phyloP scores from a whole-genome alignment of 1,284 basidiomycete species.

The Puccinia hordei region DNA sequence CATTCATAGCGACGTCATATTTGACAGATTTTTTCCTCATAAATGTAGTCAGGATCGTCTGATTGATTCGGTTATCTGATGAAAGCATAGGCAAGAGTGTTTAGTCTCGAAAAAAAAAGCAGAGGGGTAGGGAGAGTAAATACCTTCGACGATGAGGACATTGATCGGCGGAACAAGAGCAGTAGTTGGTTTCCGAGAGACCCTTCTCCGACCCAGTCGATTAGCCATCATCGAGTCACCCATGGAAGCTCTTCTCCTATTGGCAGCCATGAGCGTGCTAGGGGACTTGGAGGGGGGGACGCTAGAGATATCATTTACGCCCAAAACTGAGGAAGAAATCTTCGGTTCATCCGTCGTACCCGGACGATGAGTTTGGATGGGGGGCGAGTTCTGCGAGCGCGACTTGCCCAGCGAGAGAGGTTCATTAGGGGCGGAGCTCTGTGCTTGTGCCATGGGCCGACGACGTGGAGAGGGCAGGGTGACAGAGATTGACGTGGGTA shows the following conservation, averaged over 20 bases:
- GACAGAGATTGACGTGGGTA: conserved; percentile 34
- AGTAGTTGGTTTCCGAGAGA: conserved; percentile 33
- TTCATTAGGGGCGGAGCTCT: neutral
- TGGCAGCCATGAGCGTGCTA: neutral
- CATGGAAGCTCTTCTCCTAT: neutral
- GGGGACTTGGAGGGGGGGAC: neutral
- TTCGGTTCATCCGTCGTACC: neutral
- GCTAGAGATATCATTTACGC: neutral
- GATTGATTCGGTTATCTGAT: conserved; percentile 96
- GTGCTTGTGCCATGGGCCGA: neutral
- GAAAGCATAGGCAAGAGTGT: neutral
- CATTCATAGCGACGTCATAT: conserved; percentile 91
- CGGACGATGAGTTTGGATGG: neutral
- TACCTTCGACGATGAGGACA: conserved; percentile 92
- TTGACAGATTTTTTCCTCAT: conserved; percentile 96
- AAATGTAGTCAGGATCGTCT: conserved; percentile 91
- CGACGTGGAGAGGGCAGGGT: conserved; percentile 33
- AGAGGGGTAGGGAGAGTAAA: conserved; percentile 50
- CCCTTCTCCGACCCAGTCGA: conserved; percentile 9
- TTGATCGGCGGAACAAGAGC: conserved; percentile 79
- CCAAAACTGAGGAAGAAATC: neutral
- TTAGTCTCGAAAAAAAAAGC: neutral
- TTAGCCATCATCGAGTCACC: conserved; percentile 22
- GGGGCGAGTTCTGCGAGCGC: conserved; percentile 20
- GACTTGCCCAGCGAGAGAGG: neutral